Conservation (phyloP, 805 yeast genomes). For the Sugiyamaella qingdaonensis region DNA sequence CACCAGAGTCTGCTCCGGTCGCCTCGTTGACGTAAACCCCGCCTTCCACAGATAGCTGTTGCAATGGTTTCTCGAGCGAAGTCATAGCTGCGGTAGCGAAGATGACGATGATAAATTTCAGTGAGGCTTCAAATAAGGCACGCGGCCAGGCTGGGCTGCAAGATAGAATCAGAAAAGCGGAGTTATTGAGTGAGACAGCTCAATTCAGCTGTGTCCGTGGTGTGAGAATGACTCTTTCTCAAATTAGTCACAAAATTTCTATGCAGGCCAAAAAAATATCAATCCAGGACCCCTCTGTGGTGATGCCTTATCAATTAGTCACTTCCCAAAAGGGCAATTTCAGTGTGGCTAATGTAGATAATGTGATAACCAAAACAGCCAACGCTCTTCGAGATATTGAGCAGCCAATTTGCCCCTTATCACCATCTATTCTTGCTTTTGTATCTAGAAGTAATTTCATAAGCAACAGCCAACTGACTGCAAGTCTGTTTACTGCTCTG, state of each 20-base stretch:
- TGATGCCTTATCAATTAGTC: background rate
- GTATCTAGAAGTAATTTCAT: no score
- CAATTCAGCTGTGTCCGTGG: no score
- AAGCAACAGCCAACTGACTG: no score
- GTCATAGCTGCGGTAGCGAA: slow-evolving; percentile 14
- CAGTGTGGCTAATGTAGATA: background rate
- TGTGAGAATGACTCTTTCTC: no score
- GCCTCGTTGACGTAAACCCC: slow-evolving; percentile 66
- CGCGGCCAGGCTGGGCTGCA: background rate
- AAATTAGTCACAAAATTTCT: no score
- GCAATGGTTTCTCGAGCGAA: slow-evolving; percentile 18
- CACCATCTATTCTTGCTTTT: no score
- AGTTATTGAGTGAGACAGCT: no score
- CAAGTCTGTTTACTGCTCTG: no score
- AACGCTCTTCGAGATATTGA: background rate
- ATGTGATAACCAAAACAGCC: background rate
- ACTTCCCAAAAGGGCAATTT: background rate
- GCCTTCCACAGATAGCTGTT: slow-evolving; percentile 16
- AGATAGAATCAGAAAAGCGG: background rate
- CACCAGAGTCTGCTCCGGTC: slow-evolving; percentile 59
- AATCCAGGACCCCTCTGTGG: no score
- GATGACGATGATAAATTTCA: background rate
- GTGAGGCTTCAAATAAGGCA: background rate
- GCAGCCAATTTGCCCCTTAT: no score
- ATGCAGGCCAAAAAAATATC: no score